Base-by-base conservation (phyloP, 2,329 filamentous ascomycete species). In the Hymenoscyphus repandus region DNA sequence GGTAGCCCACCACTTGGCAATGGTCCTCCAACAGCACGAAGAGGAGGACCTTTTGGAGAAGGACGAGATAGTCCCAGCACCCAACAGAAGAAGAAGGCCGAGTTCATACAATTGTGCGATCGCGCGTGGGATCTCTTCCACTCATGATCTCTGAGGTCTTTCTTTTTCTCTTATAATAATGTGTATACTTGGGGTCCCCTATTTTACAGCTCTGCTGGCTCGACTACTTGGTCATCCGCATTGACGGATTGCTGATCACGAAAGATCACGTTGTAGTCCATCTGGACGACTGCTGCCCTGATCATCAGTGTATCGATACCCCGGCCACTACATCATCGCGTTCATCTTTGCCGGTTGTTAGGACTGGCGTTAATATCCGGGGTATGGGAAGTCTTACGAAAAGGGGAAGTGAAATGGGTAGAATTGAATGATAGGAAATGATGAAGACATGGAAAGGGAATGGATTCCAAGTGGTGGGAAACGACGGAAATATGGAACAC, bases 91-190 rank as follows among this genome's bases (percentile, higher is more conserved):
- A 97, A 97, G 81, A 90, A 90, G 66, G 90, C 96, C 39, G 90
- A 96, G 68, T 99, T 99, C 65, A 74, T 99, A 57, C 76, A 80
- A 50, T 73, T 97, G 45, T 96, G 92, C 67, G 83, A 89, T 60
- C 78, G 89, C 64, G 93, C 93, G 7, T 99, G 93, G 93, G 93
- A 99, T 72, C 71, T 99, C 27, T 96, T 97, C 70, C 93, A 97
- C 74, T 96, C 90, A 55, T 96, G 72, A 80, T 50, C 33, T 12
- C 32, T 40, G 13, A 10, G 7, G 17, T 18, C 5, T 7, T 20
- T 17, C 11, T 40, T 17, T 20, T 40, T n/a, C 11, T 18, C 13
- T 18, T 40, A 5, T n/a, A 40, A 11, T 40, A 40, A 40, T 40
- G 17, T 40, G 22, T 40, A 40, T 40, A 17, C 17, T n/a, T n/a